Evolutionary conservation across 345 rosid genomes (phyloP), one percentile per base, ranked within the genome.

Genomic region (Alliaria petiolata): DNA sequence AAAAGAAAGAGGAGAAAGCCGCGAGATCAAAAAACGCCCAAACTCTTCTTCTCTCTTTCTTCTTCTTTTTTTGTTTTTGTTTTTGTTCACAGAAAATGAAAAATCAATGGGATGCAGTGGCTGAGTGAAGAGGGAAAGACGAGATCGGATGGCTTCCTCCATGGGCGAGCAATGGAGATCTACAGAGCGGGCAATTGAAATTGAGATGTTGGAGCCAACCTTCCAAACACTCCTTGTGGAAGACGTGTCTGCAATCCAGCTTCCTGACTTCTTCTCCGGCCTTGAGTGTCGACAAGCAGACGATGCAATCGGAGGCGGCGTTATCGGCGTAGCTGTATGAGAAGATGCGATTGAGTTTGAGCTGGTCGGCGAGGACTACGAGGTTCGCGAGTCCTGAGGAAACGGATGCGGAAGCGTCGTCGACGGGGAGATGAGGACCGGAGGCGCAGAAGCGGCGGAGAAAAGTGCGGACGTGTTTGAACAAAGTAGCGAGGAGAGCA

Each of bases 231-330:
- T 81, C 76, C 67, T 83, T 91, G 20, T 91, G 97, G 50, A 86
- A 91, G 2, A 91, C 90, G 76, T 91, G 97, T 60, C 86, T 81
- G 77, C 97, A 91, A 7, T 81, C 85, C 0, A 91, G 93, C 75
- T 64, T 80, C 81, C 96, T 83, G 42, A 91, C 97, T 43, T 54
- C 80, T n/a, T 91, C 96, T 45, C 97, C 97, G 10, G 80, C 83
- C 67, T 82, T 81, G 8, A 91, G 69, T 34, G 61, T 74, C 46
- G 82, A 79, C 72, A 85, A 45, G 75, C 97, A 91, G 17, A 91
- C 88, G 72, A 89, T 76, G 58, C 96, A 91, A 62, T 60, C 86
- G 6, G 82, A 64, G 11, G 68, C 52, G 35, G 67, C 80, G 14
- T 36, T 67, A 4, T 46, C 42, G 67, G 52, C 56, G 75, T 86